Conservation (phyloP, 1,139 yeast species). For the Yamadazyma conglobata region DNA sequence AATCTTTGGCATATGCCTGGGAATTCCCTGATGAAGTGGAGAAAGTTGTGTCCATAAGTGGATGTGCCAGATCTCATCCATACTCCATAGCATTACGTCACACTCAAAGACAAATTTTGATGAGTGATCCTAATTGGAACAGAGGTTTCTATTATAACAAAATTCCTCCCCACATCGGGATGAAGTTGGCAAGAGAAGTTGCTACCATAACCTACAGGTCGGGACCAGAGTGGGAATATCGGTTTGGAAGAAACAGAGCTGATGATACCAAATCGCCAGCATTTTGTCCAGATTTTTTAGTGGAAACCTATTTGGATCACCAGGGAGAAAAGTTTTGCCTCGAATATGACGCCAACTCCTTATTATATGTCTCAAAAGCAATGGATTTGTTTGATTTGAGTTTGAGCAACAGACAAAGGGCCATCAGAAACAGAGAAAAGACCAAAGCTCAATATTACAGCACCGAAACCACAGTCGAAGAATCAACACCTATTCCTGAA, state of each 20-base stretch:
- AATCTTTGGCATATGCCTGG: slow-evolving; percentile 80
- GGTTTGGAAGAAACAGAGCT: slow-evolving; percentile 86
- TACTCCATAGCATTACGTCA: slow-evolving; percentile 91
- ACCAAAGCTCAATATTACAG: slow-evolving; percentile 23
- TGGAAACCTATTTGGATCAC: slow-evolving; percentile 89
- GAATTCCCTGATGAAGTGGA: slow-evolving; percentile 78
- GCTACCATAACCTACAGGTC: slow-evolving; percentile 93
- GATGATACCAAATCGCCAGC: slow-evolving; percentile 81
- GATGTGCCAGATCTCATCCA: slow-evolving; percentile 93
- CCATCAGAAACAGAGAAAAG: slow-evolving; percentile 35
- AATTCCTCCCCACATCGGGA: slow-evolving; percentile 89
- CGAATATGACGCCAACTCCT: slow-evolving; percentile 88
- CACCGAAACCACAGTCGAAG: neutral
- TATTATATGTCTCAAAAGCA: slow-evolving; percentile 83
- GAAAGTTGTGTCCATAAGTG: slow-evolving; percentile 74
- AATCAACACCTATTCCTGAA: slow-evolving; percentile 37
- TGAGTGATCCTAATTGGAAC: slow-evolving; percentile 95
- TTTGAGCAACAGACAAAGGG: slow-evolving; percentile 39
- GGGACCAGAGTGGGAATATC: slow-evolving; percentile 95
- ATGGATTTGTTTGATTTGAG: slow-evolving; percentile 93
- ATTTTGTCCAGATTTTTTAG: slow-evolving; percentile 85
- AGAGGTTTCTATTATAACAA: slow-evolving; percentile 80
- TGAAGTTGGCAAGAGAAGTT: slow-evolving; percentile 90
- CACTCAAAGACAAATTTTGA: slow-evolving; percentile 86
- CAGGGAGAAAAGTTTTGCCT: slow-evolving; percentile 92